Evolutionary conservation across 2,329 filamentous ascomycete genomes (phyloP).

Genomic region (Talaromyces sp.): DNA sequence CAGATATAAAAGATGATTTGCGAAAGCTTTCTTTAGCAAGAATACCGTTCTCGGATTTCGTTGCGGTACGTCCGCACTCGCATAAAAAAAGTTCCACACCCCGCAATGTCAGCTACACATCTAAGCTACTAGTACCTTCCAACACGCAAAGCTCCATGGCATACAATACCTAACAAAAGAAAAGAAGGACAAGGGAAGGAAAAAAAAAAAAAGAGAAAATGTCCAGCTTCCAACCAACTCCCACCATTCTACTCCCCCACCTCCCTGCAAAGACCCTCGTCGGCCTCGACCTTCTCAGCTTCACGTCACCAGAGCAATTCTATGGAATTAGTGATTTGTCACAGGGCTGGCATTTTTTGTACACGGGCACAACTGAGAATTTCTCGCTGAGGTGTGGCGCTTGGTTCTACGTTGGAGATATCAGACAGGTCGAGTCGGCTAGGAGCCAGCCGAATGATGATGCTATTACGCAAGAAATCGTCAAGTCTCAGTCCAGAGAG

Average conservation of each 20-base stretch:
- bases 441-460: conserved; percentile 1
- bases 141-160: background rate
- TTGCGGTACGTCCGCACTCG: background rate
- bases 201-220: conserved; percentile 1
- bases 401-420: conserved; percentile 54
- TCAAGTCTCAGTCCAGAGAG: conserved; percentile 10
- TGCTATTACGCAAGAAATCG: background rate
- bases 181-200: background rate
- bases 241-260: conserved; percentile 39
- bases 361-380: conserved; percentile 54
- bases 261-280: conserved; percentile 47
- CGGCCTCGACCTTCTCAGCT: conserved; percentile 54
- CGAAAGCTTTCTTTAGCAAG: background rate
- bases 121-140: background rate
- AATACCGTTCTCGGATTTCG: background rate
- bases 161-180: background rate
- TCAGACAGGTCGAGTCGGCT: conserved; percentile 12
- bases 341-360: conserved; percentile 57
- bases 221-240: conserved; percentile 25
- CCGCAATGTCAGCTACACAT: background rate
- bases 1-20: background rate
- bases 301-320: conserved; percentile 59
- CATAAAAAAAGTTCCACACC: background rate
- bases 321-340: conserved; percentile 58
- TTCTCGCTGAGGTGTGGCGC: conserved; percentile 58